Evolutionary conservation across 2,329 filamentous ascomycete species (phyloP), one percentile per base, ranked within the genome.

Genomic region (Ambrosiella xylebori): DNA sequence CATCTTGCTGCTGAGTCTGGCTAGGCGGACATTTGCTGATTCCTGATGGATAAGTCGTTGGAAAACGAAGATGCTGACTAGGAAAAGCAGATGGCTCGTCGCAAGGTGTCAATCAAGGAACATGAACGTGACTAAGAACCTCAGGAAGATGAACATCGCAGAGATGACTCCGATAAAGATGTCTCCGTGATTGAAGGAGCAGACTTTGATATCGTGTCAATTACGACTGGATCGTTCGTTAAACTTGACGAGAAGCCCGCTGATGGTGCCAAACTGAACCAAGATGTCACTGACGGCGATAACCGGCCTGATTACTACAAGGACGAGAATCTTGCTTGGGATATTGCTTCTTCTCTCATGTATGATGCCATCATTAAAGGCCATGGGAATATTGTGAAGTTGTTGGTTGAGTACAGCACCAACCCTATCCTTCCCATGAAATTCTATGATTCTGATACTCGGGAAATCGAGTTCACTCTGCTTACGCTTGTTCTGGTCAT

Each of bases 241-340:
- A 85, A 88, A 56, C 71, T 90, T 61, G 74, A 75, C 52, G n/a
- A 19, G 44, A 47, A 47, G 11, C 40, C 11, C 4, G n/a, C 44
- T 13, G 71, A 71, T 17, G 69, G 70, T 17, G 67, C 71, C n/a
- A 66, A 72, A 4, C 57, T 65, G n/a, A 61, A 61, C 7, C 63
- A 64, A 0, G 65, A 68, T 1, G 70, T 75, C 37, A 71, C 81
- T 6, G 64, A 65, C 7, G 72, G 78, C 19, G 75, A 80, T 1
- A 76, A 84, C 8, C 84, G 86, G 17, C 86, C 87, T 0, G 87
- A 95, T 68, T 78, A 90, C 56, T 91, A 86, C 67, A 81, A 93
- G 63, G 76, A 90, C 61, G 83, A 94, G 63, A 78, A 85, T 1
- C 66, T 86, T n/a, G 80, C 86, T 1, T 95, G 88, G 88, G 88